A percentile compares a stretch with the other conserved stretches of the same genome.
Conservation (phyloP, 495 filamentous ascomycete genomes). For the Penicillium daleae region DNA sequence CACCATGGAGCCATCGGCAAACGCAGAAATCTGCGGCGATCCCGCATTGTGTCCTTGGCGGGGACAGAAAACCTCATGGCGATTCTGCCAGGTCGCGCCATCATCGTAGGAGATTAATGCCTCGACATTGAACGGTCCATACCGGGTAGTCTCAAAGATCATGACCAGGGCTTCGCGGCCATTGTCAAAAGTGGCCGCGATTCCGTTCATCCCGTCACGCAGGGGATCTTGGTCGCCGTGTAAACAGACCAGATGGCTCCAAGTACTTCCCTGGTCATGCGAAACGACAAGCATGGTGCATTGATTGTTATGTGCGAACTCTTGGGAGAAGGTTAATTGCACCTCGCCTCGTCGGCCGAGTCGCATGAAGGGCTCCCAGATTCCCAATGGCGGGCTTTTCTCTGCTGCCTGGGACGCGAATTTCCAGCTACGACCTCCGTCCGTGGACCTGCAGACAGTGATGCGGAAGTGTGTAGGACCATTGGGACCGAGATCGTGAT, state of each 20-base stretch:
- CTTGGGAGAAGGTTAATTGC: conserved; percentile 62
- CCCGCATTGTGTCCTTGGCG: conserved; percentile 54
- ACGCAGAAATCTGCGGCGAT: conserved; percentile 60
- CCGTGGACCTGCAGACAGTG: conserved; percentile 59
- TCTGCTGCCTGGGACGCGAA: conserved; percentile 58
- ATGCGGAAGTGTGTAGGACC: conserved; percentile 59
- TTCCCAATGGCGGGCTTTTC: conserved; percentile 48
- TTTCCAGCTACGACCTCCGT: conserved; percentile 57
- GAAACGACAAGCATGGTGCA: conserved; percentile 62
- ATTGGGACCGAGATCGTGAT: conserved; percentile 53
- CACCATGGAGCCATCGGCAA: conserved; percentile 59
- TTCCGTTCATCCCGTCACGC: conserved; percentile 66
- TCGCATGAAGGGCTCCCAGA: conserved; percentile 67
- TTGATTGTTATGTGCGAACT: conserved; percentile 59
- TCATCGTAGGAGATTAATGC: conserved; percentile 61
- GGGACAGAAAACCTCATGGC: conserved; percentile 55
- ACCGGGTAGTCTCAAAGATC: conserved; percentile 60
- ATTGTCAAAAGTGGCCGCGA: conserved; percentile 48
- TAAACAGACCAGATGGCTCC: conserved; percentile 51
- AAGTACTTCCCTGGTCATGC: conserved; percentile 55
- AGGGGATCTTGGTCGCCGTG: conserved; percentile 47
- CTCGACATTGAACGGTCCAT: conserved; percentile 57
- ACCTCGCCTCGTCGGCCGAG: conserved; percentile 51
- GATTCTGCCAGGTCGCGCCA: conserved; percentile 54
- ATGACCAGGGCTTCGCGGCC: conserved; percentile 54